Conservation (phyloP, 805 yeast species). For the Candida nitratophila region DNA sequence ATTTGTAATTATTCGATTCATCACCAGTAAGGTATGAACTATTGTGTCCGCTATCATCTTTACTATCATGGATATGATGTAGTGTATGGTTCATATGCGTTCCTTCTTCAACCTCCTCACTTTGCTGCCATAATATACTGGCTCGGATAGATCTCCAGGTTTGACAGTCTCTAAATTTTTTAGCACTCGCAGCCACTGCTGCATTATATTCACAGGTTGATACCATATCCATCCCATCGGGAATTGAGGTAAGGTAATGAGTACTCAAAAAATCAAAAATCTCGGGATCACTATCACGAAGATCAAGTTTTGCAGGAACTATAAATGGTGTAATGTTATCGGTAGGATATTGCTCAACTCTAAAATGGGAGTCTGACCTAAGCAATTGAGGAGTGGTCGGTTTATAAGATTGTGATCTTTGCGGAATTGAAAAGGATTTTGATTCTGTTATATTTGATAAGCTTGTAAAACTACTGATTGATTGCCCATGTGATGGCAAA, state of each 20-base stretch:
- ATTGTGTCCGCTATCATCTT: not conserved
- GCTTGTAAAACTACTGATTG: not conserved
- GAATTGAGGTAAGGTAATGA: slow-evolving; percentile 39
- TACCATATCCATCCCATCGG: slow-evolving; percentile 40
- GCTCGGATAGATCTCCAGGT: slow-evolving; percentile 55
- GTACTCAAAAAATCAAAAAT: slow-evolving; percentile 42
- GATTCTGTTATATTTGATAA: not conserved
- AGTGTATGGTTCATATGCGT: not conserved
- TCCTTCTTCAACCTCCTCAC: slow-evolving; percentile 1
- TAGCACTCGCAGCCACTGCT: slow-evolving; percentile 44
- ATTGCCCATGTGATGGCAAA: not conserved
- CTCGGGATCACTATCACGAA: slow-evolving; percentile 34
- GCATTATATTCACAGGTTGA: slow-evolving; percentile 57
- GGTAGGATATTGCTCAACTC: not conserved
- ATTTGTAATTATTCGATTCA: not conserved
- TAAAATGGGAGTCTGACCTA: not conserved
- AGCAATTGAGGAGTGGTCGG: not conserved
- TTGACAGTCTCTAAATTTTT: slow-evolving; percentile 48
- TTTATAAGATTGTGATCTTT: not conserved
- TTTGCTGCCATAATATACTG: slow-evolving; percentile 30
- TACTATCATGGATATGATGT: too few relatives aligned
- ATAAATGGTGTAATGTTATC: slow-evolving; percentile 23
- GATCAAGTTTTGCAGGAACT: slow-evolving; percentile 35
- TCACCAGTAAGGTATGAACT: not conserved
- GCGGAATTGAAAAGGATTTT: not conserved